Base-by-base conservation (phyloP, 129 eudicot genomes). In the Pittosporum tobira region DNA sequence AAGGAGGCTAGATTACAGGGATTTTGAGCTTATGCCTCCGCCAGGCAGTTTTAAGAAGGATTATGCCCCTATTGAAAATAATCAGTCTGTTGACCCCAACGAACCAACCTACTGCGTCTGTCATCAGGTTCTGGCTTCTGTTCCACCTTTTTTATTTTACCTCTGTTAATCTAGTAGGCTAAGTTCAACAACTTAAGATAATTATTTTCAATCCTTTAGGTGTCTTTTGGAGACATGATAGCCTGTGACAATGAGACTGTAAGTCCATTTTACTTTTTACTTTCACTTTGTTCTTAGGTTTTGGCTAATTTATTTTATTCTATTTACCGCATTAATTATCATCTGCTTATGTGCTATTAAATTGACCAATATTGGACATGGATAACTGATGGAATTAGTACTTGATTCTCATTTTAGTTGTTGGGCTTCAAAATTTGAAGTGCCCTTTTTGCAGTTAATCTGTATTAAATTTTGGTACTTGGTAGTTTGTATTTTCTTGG, bases 211-310 rank as follows among this genome's bases (percentile, higher is more conserved):
- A 34, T 57, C 51, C 65, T 66, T 46, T 84, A 90, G 96, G 99
- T 87, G 58, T 87, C 96, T 15, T 91, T 74, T 51, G 99, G 99
- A 44, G 99, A 91, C 79, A 91, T 91, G 99, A 87, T 91, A 64
- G 99, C 99, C 18, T 91, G 99, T 64, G 99, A 91, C 71, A 91
- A 91, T 69, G 99, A 91, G 66, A 78, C 74, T 59, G 98, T 86
- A 72, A 73, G 80, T 73, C 69, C 11, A 50, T 49, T 48, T 53
- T 20, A 13, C 59, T 48, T 54, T n/a, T 9, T 19, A 51, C 51
- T 57, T 48, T 34, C n/a, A n/a, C n/a, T n/a, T n/a, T n/a, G n/a
- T n/a, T n/a, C n/a, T n/a, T 45, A 62, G 34, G 26, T 8, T 63
- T 45, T 48, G 56, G 48, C 9, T 20, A 22, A n/a, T n/a, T n/a